These are phyloP conservation scores for Sclerotinia spermophila DNA, from an alignment of 2,329 filamentous ascomycete genomes.

Conservation along the genomic window DNA sequence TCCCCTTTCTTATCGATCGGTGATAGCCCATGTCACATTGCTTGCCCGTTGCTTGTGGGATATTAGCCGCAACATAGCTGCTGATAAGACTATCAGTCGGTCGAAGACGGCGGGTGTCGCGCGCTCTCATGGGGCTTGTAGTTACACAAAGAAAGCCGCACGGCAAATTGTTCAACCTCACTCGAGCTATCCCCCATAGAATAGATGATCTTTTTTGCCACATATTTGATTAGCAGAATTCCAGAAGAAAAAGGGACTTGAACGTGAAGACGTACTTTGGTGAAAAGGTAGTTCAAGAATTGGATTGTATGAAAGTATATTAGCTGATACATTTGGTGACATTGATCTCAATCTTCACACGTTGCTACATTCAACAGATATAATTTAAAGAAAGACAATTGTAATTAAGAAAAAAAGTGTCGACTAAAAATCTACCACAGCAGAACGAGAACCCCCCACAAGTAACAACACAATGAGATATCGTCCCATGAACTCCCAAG, in stretches of 20 bases:
- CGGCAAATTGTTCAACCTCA: conserved; percentile 15
- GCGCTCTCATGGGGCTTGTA: not conserved
- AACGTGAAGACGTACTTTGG: not conserved
- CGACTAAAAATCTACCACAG: conserved; percentile 18
- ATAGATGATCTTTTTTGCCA: not conserved
- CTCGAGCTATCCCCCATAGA: not conserved
- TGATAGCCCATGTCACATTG: not conserved
- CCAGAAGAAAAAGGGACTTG: not conserved
- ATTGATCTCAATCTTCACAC: conserved; percentile 3
- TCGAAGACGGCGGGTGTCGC: conserved; percentile 4
- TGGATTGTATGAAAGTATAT: not conserved
- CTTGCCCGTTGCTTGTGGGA: not conserved
- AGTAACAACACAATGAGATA: conserved; percentile 16
- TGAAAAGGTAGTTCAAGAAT: not conserved
- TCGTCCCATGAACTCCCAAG: conserved; percentile 17
- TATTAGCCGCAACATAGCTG: conserved; percentile 13
- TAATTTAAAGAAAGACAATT: not conserved
- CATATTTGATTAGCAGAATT: not conserved
- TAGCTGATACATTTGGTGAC: not conserved
- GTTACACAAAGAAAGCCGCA: conserved; percentile 16
- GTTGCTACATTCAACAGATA: not conserved
- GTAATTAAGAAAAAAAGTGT: conserved; percentile 14
- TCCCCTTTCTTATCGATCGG: conserved; percentile 3
- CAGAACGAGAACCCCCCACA: conserved; percentile 17
- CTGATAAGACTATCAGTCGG: not conserved